A percentile compares a stretch with the other conserved stretches of the same genome.
Evolutionary conservation across 2,329 filamentous ascomycete species (phyloP).

Genomic region (Botryosphaeria agaves): DNA sequence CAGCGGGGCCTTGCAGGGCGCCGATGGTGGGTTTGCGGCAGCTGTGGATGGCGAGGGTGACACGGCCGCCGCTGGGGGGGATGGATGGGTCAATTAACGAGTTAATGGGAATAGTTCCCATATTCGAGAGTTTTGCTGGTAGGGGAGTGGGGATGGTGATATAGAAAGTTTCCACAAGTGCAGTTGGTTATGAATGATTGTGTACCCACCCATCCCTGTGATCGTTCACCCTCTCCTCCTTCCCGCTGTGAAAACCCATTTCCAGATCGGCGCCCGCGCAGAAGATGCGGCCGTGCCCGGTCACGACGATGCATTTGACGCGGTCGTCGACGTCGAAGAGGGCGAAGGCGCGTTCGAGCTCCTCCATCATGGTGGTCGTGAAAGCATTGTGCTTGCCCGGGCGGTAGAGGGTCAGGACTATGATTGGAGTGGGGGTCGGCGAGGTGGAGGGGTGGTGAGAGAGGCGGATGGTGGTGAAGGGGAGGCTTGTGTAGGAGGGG

Average conservation of each 20-base stretch:
- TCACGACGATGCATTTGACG: conserved; percentile 37
- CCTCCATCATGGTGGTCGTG: conserved; percentile 43
- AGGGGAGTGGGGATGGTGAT: not conserved
- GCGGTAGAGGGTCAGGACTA: conserved; percentile 47
- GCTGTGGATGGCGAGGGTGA: conserved; percentile 35
- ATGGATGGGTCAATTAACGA: too few species aligned
- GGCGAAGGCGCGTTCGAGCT: conserved; percentile 36
- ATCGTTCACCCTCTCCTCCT: conserved; percentile 23
- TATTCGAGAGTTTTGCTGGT: too few species aligned
- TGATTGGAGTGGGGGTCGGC: conserved; percentile 38
- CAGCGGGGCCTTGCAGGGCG: conserved; percentile 37
- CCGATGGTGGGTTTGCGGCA: conserved; percentile 40
- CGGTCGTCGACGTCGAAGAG: conserved; percentile 36
- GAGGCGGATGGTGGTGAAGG: conserved; percentile 23
- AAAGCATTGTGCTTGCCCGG: conserved; percentile 53
- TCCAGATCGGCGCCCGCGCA: conserved; percentile 41
- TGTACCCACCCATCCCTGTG: conserved; percentile 34
- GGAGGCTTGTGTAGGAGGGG: conserved; percentile 20
- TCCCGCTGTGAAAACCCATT: conserved; percentile 27
- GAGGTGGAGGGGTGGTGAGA: conserved; percentile 26
- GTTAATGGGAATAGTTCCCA: too few species aligned
- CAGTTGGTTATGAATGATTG: not conserved
- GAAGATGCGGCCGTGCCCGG: conserved; percentile 32
- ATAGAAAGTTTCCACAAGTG: too few species aligned
- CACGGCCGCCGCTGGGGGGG: conserved; percentile 21